phyloP scores from a whole-genome alignment of 305 asterid genomes.

The Solanum hybrid region DNA sequence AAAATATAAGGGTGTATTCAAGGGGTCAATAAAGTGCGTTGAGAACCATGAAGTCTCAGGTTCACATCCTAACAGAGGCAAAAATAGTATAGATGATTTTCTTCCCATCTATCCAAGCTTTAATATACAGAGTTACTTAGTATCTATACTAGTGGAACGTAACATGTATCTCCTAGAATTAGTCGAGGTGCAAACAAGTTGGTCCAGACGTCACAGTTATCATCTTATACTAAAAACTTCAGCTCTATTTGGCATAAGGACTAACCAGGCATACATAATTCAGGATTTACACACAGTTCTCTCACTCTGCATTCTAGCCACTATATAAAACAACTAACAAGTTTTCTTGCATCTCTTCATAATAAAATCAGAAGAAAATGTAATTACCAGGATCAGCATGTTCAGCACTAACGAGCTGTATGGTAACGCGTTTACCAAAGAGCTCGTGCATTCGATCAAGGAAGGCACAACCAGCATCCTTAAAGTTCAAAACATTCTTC shows the following conservation, averaged over 20 bases:
- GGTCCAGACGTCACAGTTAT: background rate
- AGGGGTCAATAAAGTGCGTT: background rate
- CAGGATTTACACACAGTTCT: background rate
- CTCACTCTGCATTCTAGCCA: background rate
- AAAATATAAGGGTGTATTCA: background rate
- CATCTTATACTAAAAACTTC: background rate
- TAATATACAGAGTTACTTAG: background rate
- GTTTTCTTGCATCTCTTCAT: background rate
- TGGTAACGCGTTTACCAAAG: slow-evolving; percentile 29
- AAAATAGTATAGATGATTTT: background rate
- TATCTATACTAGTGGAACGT: background rate
- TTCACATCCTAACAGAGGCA: background rate
- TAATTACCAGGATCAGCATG: slow-evolving; percentile 17
- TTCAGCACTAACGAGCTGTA: slow-evolving; percentile 35
- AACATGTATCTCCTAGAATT: background rate
- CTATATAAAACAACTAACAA: background rate
- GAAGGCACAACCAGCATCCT: slow-evolving; percentile 18
- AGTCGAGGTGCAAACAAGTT: background rate
- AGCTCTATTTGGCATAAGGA: background rate
- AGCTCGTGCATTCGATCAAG: slow-evolving; percentile 38
- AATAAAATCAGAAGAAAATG: background rate
- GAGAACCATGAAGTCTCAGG: background rate
- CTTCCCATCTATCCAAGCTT: background rate
- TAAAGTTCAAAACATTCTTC: slow-evolving; percentile 28
- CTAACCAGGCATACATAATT: background rate